Evolutionary conservation across 768 basidiomycete genomes (phyloP).

Genomic region (Russula virescens): DNA sequence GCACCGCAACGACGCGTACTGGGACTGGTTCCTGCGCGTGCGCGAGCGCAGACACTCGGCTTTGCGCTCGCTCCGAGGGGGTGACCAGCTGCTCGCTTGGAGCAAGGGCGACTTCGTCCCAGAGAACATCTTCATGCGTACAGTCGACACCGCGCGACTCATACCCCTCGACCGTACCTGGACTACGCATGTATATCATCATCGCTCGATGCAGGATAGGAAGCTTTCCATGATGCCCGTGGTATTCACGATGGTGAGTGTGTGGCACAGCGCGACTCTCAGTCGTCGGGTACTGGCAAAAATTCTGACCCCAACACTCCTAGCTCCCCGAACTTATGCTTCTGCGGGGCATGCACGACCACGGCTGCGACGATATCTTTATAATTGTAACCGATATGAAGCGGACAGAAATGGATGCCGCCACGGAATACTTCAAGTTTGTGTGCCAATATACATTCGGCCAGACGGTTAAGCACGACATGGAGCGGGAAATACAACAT

Average conservation of each 20-base stretch:
- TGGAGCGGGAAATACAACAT: slow-evolving; percentile 60
- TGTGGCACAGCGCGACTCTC: neutral
- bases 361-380: slow-evolving; percentile 71
- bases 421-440: slow-evolving; percentile 72
- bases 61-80: slow-evolving; percentile 36
- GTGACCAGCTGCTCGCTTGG: slow-evolving; percentile 42
- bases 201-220: slow-evolving; percentile 66
- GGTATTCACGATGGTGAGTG: slow-evolving; percentile 69
- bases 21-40: slow-evolving; percentile 69
- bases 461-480: slow-evolving; percentile 56
- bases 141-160: slow-evolving; percentile 69
- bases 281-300: neutral
- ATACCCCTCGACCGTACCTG: slow-evolving; percentile 78
- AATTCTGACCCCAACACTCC: neutral
- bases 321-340: slow-evolving; percentile 78
- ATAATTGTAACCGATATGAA: slow-evolving; percentile 78
- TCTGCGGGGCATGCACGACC: slow-evolving; percentile 74
- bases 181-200: slow-evolving; percentile 78
- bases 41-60: slow-evolving; percentile 60
- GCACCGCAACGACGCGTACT: slow-evolving; percentile 68
- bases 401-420: slow-evolving; percentile 75
- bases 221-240: slow-evolving; percentile 75
- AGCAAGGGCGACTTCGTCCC: slow-evolving; percentile 71
- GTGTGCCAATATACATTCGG: slow-evolving; percentile 62
- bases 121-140: slow-evolving; percentile 75